These are phyloP conservation scores for Cadophora sp. DNA, from an alignment of 2,329 filamentous ascomycete genomes.

Conservation along the genomic window DNA sequence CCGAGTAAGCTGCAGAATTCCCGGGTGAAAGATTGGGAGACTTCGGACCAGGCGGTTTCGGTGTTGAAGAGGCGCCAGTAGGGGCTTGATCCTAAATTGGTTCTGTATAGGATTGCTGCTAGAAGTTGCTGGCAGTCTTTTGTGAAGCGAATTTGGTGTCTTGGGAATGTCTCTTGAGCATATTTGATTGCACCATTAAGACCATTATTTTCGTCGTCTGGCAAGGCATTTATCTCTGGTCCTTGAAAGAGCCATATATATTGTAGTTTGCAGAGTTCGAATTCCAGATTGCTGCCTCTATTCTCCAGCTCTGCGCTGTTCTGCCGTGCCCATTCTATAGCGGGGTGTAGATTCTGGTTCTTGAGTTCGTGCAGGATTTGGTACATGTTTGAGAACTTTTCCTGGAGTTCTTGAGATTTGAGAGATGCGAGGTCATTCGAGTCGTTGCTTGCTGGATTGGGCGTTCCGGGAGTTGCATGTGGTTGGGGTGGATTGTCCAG, in stretches of 20 bases:
- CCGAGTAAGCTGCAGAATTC: conserved; percentile 95
- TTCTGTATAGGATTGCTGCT: conserved; percentile 78
- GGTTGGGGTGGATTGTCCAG: conserved; percentile 51
- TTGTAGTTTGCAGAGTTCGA: conserved; percentile 88
- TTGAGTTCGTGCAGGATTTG: conserved; percentile 81
- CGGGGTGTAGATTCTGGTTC: conserved; percentile 75
- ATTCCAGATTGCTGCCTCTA: conserved; percentile 91
- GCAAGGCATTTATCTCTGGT: conserved; percentile 57
- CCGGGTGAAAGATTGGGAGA: conserved; percentile 84
- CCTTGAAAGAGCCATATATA: conserved; percentile 88
- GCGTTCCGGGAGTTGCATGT: conserved; percentile 43
- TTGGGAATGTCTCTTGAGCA: conserved; percentile 74
- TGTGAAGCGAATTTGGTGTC: conserved; percentile 77
- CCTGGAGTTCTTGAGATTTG: conserved; percentile 73
- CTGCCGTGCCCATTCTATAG: conserved; percentile 83
- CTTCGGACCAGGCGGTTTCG: conserved; percentile 78
- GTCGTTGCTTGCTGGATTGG: conserved; percentile 44
- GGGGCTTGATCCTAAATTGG: conserved; percentile 77
- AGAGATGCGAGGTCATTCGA: conserved; percentile 58
- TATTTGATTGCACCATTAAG: conserved; percentile 74
- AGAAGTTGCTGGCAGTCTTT: conserved; percentile 82
- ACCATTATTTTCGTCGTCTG: conserved; percentile 61
- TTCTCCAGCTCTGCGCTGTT: conserved; percentile 76
- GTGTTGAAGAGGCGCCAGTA: conserved; percentile 83
- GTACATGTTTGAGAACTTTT: conserved; percentile 90